These are phyloP conservation scores for Mucor indicus DNA, from an alignment of 371 early-diverging fungal genomes.

Conservation along the genomic window DNA sequence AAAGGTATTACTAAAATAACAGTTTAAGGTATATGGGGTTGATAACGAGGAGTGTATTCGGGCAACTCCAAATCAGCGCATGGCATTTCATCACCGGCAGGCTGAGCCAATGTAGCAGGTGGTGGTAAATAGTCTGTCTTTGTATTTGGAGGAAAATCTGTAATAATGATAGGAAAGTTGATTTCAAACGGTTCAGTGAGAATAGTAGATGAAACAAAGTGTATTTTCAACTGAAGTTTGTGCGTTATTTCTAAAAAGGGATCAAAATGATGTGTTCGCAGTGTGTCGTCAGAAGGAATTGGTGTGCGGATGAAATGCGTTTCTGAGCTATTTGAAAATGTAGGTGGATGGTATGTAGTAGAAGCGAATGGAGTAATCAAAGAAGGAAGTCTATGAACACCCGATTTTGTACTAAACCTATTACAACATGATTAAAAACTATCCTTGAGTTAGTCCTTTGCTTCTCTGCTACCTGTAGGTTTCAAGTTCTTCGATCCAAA, in stretches of 20 bases:
- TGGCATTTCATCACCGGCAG: slow-evolving; percentile 36
- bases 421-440: slow-evolving; percentile 3
- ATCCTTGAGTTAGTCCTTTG: no score
- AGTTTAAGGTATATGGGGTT: no score
- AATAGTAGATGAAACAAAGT: slow-evolving; percentile 14
- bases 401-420: slow-evolving; percentile 31
- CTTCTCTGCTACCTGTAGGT: slow-evolving; percentile 22
- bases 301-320: slow-evolving; percentile 43
- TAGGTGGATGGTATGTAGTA: slow-evolving; percentile 30
- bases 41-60: slow-evolving; percentile 41
- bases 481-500: slow-evolving; percentile 35
- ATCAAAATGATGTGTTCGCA: slow-evolving; percentile 29
- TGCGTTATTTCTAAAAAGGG: slow-evolving; percentile 42
- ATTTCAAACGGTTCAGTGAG: slow-evolving; percentile 16
- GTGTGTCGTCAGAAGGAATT: slow-evolving; percentile 7
- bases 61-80: slow-evolving; percentile 38
- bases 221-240: slow-evolving; percentile 22
- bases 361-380: slow-evolving; percentile 26
- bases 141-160: slow-evolving; percentile 28
- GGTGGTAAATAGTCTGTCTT: slow-evolving; percentile 4
- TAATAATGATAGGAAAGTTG: slow-evolving; percentile 38
- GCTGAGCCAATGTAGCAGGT: not conserved
- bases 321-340: slow-evolving; percentile 27
- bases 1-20: no score
- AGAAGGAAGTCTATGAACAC: slow-evolving; percentile 31